Percentiles rank a stretch among this genome's conserved stretches.
phyloP scores from a whole-genome alignment of 2,329 filamentous ascomycete genomes.

The Trichoderma sp. region DNA sequence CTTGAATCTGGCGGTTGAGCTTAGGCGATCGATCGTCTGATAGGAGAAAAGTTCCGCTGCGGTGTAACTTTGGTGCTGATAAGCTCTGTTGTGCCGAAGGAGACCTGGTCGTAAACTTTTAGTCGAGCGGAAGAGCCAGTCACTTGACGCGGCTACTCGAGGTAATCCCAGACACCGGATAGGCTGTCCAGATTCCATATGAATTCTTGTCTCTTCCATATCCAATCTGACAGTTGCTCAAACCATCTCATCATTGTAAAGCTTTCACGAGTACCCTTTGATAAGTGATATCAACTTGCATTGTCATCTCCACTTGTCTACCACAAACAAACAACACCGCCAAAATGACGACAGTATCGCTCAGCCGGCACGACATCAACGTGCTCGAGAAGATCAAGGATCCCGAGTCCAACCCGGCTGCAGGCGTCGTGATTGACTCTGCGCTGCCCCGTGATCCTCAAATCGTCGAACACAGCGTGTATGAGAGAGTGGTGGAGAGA shows the following conservation, averaged over 20 bases:
- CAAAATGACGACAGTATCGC: conserved; percentile 50
- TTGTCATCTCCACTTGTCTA: not conserved
- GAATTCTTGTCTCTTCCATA: not conserved
- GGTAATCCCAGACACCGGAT: not conserved
- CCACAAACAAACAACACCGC: not conserved
- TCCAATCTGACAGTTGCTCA: not conserved
- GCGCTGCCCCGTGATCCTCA: conserved; percentile 59
- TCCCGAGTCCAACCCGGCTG: conserved; percentile 61
- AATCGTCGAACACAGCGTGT: conserved; percentile 51
- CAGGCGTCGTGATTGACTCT: conserved; percentile 55
- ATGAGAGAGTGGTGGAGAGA: conserved; percentile 51
- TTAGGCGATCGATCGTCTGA: conserved; percentile 12
- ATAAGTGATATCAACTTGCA: not conserved
- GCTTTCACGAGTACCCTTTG: not conserved
- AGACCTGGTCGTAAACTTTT: not conserved
- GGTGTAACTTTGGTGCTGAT: not conserved
- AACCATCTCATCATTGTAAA: not conserved
- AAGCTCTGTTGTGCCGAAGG: conserved; percentile 4
- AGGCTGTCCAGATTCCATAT: not conserved
- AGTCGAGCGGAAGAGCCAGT: not conserved
- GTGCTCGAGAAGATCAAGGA: conserved; percentile 69
- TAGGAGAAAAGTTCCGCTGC: conserved; percentile 3
- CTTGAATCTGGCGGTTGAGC: not conserved
- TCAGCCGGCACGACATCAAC: conserved; percentile 61
- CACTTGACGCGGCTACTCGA: conserved; percentile 17